Conservation (phyloP, 2,329 filamentous ascomycete species). For the Drechslerella stenobrocha region DNA sequence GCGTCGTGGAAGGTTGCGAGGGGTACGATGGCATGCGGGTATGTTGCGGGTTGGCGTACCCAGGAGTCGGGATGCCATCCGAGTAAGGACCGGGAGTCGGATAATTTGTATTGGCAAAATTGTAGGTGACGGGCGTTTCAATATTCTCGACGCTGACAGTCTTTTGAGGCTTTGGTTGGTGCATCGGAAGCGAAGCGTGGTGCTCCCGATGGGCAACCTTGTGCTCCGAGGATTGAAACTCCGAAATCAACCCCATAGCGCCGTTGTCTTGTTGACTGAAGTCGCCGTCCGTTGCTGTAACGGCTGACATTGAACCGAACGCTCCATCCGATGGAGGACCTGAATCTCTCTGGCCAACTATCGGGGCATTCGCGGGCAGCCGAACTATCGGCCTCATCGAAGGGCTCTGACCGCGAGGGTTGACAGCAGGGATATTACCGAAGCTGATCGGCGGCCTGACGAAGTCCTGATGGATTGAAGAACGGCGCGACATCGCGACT, state of each 20-base stretch:
- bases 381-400: constrained; percentile 52
- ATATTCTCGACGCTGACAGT: constrained; percentile 90
- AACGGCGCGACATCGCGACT: constrained; percentile 52
- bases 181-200: constrained; percentile 68
- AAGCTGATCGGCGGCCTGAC: constrained; percentile 45
- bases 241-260: constrained; percentile 1
- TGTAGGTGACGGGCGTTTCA: constrained; percentile 70
- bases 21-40: constrained; percentile 46
- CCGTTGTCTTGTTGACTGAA: constrained; percentile 16
- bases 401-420: constrained; percentile 28
- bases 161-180: constrained; percentile 94
- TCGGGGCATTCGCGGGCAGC: constrained; percentile 54
- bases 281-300: constrained; percentile 7
- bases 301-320: constrained; percentile 7
- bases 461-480: constrained; percentile 51
- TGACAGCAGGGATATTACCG: constrained; percentile 46
- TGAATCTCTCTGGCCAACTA: constrained; percentile 44
- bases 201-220: constrained; percentile 65
- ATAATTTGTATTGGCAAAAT: constrained; percentile 63
- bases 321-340: constrained; percentile 18
- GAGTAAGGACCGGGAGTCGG: constrained; percentile 50
- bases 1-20: constrained; percentile 57
- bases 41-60: constrained; percentile 44
- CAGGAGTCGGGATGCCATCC: constrained; percentile 52
- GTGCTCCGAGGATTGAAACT: constrained; percentile 59